Percentiles rank a stretch among this genome's conserved stretches.
Conservation (phyloP, 208 protist genomes). For the Crithidia sp. region DNA sequence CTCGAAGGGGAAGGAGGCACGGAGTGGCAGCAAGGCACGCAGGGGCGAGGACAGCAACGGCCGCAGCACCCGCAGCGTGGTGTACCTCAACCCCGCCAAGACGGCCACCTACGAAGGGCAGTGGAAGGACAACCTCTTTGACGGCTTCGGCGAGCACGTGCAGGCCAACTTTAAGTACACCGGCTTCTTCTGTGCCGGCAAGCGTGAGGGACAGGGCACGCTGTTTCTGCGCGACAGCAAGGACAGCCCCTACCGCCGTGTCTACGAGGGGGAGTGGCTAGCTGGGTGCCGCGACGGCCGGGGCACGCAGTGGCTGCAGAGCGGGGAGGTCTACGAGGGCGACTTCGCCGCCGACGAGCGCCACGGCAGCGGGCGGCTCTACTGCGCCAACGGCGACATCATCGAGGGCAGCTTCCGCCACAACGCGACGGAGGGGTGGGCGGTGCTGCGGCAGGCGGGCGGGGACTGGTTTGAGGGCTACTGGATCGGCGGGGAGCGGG, state of each 20-base stretch:
- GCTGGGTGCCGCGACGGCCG: slow-evolving; percentile 79
- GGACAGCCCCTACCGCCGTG: slow-evolving; percentile 63
- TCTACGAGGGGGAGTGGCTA: slow-evolving; percentile 91
- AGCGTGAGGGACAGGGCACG: slow-evolving; percentile 83
- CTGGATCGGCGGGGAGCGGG: slow-evolving; percentile 78
- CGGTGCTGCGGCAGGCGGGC: slow-evolving; percentile 58
- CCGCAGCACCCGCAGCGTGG: slow-evolving; percentile 55
- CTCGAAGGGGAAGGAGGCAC: not conserved
- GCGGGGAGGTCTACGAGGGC: slow-evolving; percentile 91
- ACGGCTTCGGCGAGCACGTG: slow-evolving; percentile 87
- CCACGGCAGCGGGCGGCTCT: slow-evolving; percentile 79
- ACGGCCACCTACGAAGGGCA: slow-evolving; percentile 90
- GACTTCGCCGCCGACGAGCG: slow-evolving; percentile 73
- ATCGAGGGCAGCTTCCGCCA: slow-evolving; percentile 82
- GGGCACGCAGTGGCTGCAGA: slow-evolving; percentile 80
- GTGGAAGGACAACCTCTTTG: slow-evolving; percentile 83
- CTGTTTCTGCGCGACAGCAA: slow-evolving; percentile 74
- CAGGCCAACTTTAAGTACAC: slow-evolving; percentile 78
- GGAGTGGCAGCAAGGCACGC: not conserved
- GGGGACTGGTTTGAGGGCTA: slow-evolving; percentile 92
- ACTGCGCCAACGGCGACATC: slow-evolving; percentile 80
- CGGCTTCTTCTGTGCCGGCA: slow-evolving; percentile 80
- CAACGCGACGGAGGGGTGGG: slow-evolving; percentile 75
- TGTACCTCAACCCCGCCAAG: slow-evolving; percentile 85
- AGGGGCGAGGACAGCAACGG: slow-evolving; percentile 22